Conservation (phyloP, 176 grass and related monocot species). For the Eragrostis curvula region DNA sequence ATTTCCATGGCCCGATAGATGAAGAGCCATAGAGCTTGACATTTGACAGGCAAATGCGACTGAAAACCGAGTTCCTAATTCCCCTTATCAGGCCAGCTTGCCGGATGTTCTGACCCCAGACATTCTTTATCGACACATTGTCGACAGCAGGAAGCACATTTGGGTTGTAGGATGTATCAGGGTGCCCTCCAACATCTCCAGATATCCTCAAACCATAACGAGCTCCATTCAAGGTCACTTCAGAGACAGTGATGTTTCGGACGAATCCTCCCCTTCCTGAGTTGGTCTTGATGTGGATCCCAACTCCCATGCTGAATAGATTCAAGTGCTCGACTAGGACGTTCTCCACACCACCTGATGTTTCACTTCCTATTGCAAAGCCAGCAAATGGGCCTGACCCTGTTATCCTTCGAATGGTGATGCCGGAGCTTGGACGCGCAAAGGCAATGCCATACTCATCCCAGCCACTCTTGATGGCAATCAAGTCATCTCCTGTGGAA, state of each 20-base stretch:
- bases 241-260: slow-evolving; percentile 66
- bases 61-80: slow-evolving; percentile 68
- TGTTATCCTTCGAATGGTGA: slow-evolving; percentile 60
- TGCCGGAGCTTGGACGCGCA: slow-evolving; percentile 62
- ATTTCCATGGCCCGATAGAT: slow-evolving; percentile 52
- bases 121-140: slow-evolving; percentile 57
- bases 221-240: slow-evolving; percentile 58
- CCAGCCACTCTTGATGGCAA: slow-evolving; percentile 79
- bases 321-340: slow-evolving; percentile 61
- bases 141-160: slow-evolving; percentile 56
- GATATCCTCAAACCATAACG: slow-evolving; percentile 64
- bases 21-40: slow-evolving; percentile 50
- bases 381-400: slow-evolving; percentile 70
- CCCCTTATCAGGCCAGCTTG: slow-evolving; percentile 67
- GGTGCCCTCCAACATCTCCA: slow-evolving; percentile 67
- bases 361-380: slow-evolving; percentile 72
- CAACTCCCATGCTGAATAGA: slow-evolving; percentile 54
- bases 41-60: slow-evolving; percentile 65
- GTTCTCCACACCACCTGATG: slow-evolving; percentile 72
- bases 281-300: slow-evolving; percentile 81
- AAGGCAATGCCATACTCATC: slow-evolving; percentile 83
- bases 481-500: slow-evolving; percentile 75
- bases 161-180: slow-evolving; percentile 52
- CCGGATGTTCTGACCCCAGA: slow-evolving; percentile 61
- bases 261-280: slow-evolving; percentile 73